These are phyloP conservation scores for Venturia effusa DNA, from an alignment of 2,329 filamentous ascomycete genomes.

Conservation along the genomic window DNA sequence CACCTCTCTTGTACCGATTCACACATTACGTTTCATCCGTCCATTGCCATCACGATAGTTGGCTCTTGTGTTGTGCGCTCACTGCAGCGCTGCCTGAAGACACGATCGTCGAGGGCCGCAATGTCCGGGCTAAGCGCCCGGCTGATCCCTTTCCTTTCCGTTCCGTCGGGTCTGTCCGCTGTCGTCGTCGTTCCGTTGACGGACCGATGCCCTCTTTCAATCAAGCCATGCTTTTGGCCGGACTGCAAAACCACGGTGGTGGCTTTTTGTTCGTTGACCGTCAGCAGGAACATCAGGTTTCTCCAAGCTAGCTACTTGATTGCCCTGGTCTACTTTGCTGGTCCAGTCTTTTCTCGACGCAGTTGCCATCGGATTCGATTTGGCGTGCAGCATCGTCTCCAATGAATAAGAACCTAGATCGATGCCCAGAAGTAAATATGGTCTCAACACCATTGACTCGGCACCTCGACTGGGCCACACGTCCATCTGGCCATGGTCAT, in stretches of 20 bases:
- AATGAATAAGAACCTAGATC: background rate
- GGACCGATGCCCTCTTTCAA: background rate
- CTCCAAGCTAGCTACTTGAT: background rate
- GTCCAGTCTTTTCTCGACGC: background rate
- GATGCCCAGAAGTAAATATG: background rate
- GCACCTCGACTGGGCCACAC: background rate
- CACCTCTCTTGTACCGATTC: background rate
- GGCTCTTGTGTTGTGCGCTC: background rate
- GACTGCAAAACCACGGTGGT: constrained; percentile 1
- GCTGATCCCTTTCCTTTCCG: constrained; percentile 26
- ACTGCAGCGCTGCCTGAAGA: background rate
- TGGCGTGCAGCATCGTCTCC: constrained; percentile 1
- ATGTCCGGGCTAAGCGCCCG: constrained; percentile 18
- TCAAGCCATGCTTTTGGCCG: background rate
- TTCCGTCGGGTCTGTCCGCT: constrained; percentile 26
- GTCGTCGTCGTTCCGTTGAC: constrained; percentile 17
- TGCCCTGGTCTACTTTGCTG: background rate
- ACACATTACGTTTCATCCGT: constrained; percentile 2
- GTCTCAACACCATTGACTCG: background rate
- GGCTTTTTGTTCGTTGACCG: background rate
- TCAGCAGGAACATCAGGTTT: background rate
- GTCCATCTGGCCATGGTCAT: background rate
- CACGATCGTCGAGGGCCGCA: background rate
- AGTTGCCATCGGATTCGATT: constrained; percentile 1
- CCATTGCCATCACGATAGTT: background rate